Percentiles rank a stretch among this genome's conserved stretches.
phyloP scores from a whole-genome alignment of 1,284 basidiomycete genomes.

The Leccinum griseonigrum region DNA sequence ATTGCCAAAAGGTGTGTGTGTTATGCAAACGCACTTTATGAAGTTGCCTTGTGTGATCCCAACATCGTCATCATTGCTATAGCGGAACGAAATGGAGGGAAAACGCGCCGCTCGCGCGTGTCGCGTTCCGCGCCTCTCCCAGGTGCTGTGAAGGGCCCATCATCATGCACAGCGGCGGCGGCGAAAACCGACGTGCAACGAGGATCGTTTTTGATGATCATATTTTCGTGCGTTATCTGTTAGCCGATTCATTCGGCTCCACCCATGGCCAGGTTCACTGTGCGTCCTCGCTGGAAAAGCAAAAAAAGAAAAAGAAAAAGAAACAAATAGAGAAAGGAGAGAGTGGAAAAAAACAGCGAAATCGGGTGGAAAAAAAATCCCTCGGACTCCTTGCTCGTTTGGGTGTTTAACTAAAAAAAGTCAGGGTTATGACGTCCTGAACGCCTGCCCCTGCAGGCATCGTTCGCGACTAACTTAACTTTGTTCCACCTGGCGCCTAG shows the following conservation, averaged over 20 bases:
- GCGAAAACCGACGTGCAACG: neutral
- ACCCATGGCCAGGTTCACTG: constrained; percentile 2
- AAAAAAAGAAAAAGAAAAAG: neutral
- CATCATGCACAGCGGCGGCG: constrained; percentile 14
- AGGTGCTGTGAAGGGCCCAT: constrained; percentile 5
- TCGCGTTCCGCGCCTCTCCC: constrained; percentile 8
- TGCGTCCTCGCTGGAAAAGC: neutral
- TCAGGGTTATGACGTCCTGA: constrained; percentile 32
- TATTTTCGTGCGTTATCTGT: constrained; percentile 6
- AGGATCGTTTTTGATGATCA: constrained; percentile 2
- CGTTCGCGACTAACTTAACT: constrained; percentile 25
- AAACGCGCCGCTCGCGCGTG: constrained; percentile 13
- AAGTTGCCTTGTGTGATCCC: constrained; percentile 7
- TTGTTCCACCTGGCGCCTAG: constrained; percentile 14
- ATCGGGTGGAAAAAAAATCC: neutral
- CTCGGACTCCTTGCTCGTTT: constrained; percentile 10
- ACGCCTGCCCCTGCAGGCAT: constrained; percentile 1
- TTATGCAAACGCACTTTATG: constrained; percentile 4
- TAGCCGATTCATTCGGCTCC: constrained; percentile 15
- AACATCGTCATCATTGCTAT: constrained; percentile 11
- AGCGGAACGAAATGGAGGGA: constrained; percentile 7
- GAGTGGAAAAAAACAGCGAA: neutral
- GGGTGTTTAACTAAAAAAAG: constrained; percentile 16
- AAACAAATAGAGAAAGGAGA: neutral
- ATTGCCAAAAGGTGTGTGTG: constrained; percentile 16